Evolutionary conservation across 2,329 filamentous ascomycete species (phyloP).

Genomic region (Aaosphaeria pasadenensis): DNA sequence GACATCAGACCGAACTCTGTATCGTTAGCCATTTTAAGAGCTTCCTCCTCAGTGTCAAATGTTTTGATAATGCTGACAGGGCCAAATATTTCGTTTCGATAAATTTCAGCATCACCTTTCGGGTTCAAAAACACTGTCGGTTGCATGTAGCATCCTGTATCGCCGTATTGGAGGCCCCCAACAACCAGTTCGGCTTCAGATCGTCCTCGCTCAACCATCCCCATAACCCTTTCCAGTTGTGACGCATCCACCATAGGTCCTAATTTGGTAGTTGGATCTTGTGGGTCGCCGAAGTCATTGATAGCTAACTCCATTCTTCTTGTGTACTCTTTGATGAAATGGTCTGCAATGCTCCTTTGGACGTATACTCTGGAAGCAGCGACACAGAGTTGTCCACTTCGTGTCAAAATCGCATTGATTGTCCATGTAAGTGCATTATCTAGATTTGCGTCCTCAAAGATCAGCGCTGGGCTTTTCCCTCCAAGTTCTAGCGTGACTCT

Average conservation of each 20-base stretch:
- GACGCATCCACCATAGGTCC: slow-evolving; percentile 26
- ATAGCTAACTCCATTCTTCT: slow-evolving; percentile 9
- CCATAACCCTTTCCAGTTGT: slow-evolving; percentile 26
- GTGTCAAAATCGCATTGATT: slow-evolving; percentile 3
- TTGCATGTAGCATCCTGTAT: slow-evolving; percentile 23
- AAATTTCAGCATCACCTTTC: slow-evolving; percentile 18
- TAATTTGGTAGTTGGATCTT: slow-evolving; percentile 16
- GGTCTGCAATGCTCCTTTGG: slow-evolving; percentile 24
- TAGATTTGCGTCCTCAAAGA: slow-evolving; percentile 50
- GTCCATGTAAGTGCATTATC: slow-evolving; percentile 36
- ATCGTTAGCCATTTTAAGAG: slow-evolving; percentile 29
- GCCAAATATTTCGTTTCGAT: slow-evolving; percentile 32
- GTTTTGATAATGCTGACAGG: slow-evolving; percentile 26
- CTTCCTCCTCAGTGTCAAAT: slow-evolving; percentile 33
- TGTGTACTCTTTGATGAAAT: slow-evolving; percentile 25
- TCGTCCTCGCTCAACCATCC: slow-evolving; percentile 27
- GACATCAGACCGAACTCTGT: slow-evolving; percentile 25
- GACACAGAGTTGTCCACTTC: slow-evolving; percentile 18
- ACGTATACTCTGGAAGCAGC: slow-evolving; percentile 27
- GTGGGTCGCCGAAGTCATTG: slow-evolving; percentile 16
- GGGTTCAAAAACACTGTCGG: slow-evolving; percentile 31
- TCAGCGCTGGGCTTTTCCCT: slow-evolving; percentile 46
- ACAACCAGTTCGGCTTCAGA: slow-evolving; percentile 24
- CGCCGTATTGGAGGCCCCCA: slow-evolving; percentile 24
- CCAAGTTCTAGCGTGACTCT: slow-evolving; percentile 48